Base-by-base conservation (phyloP, 352 stramenopile species). In the Globisporangium okanoganense region DNA sequence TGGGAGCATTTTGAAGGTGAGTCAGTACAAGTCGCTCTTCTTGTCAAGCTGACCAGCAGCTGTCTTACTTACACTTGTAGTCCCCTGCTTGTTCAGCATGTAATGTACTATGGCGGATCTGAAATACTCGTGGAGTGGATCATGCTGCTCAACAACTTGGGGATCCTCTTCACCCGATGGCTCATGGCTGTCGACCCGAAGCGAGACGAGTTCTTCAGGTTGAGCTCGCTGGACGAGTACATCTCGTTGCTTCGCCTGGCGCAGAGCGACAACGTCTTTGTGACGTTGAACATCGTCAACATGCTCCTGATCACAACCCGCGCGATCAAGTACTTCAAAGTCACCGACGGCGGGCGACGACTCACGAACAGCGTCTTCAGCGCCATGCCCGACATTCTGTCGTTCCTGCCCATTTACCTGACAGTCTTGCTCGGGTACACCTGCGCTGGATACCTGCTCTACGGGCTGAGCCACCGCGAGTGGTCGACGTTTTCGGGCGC, bases 381-480 rank as follows among this genome's bases (percentile, higher is more conserved):
- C 5, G 76, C 78, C 7, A 85, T 90, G 78, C 78, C 78, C 18
- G 78, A 90, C 56, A 69, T 90, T 16, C 59, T 83, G 41, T 87
- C 75, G n/a, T 90, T 90, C 67, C 61, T 85, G 1, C 80, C 80
- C 14, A 90, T 90, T 36, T 90, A 90, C 51, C 61, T 76, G 16
- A 64, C 78, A 0, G 71, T 88, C 24, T 78, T 87, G 58, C 64
- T 88, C 13, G 75, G 78, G 35, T 90, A 88, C 58, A 80, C 80
- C n/a, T 88, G 88, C 50, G 75, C 70, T 0, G 80, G 80, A 1
- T 77, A 88, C 63, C 77, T 90, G 70, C 69, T 90, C 49, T 88
- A 82, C 40, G 80, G 80, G 3, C 72, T 90, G 40, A 78, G 64
- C 14, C 88, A 85, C 18, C 55, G 65, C 27, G 80, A 90, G 57